phyloP scores from a whole-genome alignment of 192 early-diverging fungal species.

The Backusella tarrabulga region DNA sequence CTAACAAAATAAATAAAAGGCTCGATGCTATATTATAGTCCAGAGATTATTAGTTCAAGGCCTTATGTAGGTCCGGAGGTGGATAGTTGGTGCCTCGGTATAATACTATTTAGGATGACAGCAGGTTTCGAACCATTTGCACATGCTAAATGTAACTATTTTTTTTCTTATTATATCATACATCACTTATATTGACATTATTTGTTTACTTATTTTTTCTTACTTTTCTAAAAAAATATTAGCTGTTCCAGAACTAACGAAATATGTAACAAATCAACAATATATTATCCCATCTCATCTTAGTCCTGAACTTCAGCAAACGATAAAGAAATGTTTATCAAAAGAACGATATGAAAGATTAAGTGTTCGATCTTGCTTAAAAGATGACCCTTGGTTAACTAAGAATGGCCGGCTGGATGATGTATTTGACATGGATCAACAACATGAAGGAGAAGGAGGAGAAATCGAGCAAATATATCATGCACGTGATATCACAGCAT shows the following conservation, averaged over 20 bases:
- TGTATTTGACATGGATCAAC: slow-evolving; percentile 8
- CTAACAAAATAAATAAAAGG: slow-evolving; percentile 38
- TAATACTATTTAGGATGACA: slow-evolving; percentile 82
- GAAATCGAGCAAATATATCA: neutral
- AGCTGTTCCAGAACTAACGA: slow-evolving; percentile 50
- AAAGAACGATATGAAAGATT: slow-evolving; percentile 37
- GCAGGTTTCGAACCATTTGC: slow-evolving; percentile 50
- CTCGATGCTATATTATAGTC: slow-evolving; percentile 81
- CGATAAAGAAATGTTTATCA: slow-evolving; percentile 40
- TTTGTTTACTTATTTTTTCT: slow-evolving; percentile 3
- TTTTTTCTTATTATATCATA: neutral
- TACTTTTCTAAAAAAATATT: neutral
- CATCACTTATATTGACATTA: neutral
- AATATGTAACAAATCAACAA: slow-evolving; percentile 38
- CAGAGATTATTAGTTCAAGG: slow-evolving; percentile 88
- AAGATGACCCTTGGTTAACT: slow-evolving; percentile 45
- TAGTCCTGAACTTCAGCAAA: slow-evolving; percentile 34
- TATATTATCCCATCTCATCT: slow-evolving; percentile 38
- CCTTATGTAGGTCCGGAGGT: slow-evolving; percentile 91
- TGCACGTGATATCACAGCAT: neutral
- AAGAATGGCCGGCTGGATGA: slow-evolving; percentile 16
- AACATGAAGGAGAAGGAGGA: neutral
- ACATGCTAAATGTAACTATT: slow-evolving; percentile 33
- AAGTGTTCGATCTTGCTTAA: slow-evolving; percentile 31
- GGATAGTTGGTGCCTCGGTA: slow-evolving; percentile 92